Percentiles rank a stretch among this genome's conserved stretches.
These are phyloP conservation scores for Tetraselmis striata DNA, from an alignment of 139 green algal genomes.

Conservation along the genomic window DNA sequence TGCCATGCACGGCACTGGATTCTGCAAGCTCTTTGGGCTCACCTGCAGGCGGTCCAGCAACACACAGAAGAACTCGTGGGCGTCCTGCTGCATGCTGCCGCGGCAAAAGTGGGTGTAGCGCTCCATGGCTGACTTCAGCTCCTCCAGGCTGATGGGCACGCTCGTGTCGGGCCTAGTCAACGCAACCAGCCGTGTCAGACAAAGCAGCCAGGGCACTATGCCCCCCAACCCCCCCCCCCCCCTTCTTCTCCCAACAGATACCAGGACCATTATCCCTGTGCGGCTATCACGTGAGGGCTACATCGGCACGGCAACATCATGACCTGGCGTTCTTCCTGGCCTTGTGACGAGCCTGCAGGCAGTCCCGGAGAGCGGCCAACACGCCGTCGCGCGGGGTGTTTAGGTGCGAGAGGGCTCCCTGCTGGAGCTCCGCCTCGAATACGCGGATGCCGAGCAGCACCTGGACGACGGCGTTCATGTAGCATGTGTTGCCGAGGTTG, in stretches of 20 bases:
- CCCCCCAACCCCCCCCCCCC: slow-evolving; percentile 7
- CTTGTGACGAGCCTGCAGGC: not conserved
- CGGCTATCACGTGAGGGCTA: not conserved
- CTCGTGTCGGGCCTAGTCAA: not conserved
- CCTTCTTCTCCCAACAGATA: not conserved
- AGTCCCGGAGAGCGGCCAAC: slow-evolving; percentile 11
- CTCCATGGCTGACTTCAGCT: slow-evolving; percentile 39
- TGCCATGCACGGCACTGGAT: no score
- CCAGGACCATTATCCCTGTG: not conserved
- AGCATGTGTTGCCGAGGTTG: slow-evolving; percentile 59
- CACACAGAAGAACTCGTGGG: slow-evolving; percentile 60
- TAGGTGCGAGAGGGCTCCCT: slow-evolving; percentile 7
- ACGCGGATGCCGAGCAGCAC: slow-evolving; percentile 39
- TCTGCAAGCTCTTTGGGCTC: no score
- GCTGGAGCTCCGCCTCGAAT: slow-evolving; percentile 36
- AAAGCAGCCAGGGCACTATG: slow-evolving; percentile 14
- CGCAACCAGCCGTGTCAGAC: not conserved
- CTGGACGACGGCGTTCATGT: slow-evolving; percentile 53
- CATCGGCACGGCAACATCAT: not conserved
- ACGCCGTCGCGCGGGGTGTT: slow-evolving; percentile 17
- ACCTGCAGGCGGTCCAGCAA: slow-evolving; percentile 54
- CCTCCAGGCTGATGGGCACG: slow-evolving; percentile 24
- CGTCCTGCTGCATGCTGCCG: slow-evolving; percentile 60
- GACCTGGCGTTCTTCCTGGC: not conserved
- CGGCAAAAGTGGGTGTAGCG: slow-evolving; percentile 41